These are phyloP conservation scores for Pseudogymnoascus sp. DNA, from an alignment of 2,329 filamentous ascomycete species.

Conservation along the genomic window DNA sequence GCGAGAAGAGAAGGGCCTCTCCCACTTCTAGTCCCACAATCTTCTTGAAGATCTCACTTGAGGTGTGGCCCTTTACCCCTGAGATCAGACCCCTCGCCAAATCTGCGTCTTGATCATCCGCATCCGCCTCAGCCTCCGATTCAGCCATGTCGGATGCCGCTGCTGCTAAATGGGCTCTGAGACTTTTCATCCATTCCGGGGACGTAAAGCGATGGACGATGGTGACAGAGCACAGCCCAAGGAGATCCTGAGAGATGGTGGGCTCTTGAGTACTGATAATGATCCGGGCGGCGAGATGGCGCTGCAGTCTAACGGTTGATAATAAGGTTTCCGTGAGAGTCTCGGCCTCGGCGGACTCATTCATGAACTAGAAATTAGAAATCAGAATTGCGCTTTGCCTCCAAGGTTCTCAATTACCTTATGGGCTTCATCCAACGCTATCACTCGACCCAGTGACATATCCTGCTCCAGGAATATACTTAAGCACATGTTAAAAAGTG, in stretches of 20 bases:
- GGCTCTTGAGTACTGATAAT: constrained; percentile 74
- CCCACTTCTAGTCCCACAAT: constrained; percentile 43
- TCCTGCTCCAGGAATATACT: constrained; percentile 55
- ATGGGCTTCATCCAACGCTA: constrained; percentile 72
- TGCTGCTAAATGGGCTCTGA: constrained; percentile 43
- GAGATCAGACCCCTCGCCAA: not conserved
- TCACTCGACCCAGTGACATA: constrained; percentile 44
- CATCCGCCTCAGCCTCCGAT: constrained; percentile 23
- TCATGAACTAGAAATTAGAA: constrained; percentile 47
- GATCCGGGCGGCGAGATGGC: constrained; percentile 59
- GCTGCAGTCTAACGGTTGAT: constrained; percentile 59
- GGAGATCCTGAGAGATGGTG: constrained; percentile 57
- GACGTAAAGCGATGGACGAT: constrained; percentile 66
- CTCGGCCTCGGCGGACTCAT: constrained; percentile 44
- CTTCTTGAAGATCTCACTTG: constrained; percentile 32
- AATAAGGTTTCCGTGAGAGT: constrained; percentile 57
- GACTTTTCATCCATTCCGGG: constrained; percentile 51
- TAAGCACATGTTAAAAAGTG: constrained; percentile 66
- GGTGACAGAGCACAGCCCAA: constrained; percentile 66
- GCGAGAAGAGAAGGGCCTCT: constrained; percentile 42
- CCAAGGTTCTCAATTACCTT: constrained; percentile 40
- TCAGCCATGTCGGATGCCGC: constrained; percentile 24
- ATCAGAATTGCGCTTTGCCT: not conserved
- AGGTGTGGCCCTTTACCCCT: constrained; percentile 17
- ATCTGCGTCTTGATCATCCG: constrained; percentile 22